Evolutionary conservation across 768 basidiomycete genomes (phyloP).

Genomic region (Brasilioporus rufonigricans): DNA sequence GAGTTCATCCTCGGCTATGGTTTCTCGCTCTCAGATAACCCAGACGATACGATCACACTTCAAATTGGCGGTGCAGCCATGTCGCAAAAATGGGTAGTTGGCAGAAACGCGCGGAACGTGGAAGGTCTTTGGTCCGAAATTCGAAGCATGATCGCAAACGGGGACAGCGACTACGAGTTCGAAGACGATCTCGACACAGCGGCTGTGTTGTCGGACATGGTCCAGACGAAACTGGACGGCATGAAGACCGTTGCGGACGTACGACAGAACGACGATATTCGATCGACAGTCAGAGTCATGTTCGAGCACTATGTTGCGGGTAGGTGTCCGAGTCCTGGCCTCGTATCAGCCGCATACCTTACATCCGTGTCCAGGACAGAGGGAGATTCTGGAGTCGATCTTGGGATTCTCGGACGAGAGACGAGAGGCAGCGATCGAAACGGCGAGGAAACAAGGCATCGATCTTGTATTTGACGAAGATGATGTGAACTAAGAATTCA

Average conservation of each 20-base stretch:
- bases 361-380: slow-evolving; percentile 45
- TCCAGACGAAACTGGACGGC: slow-evolving; percentile 45
- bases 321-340: slow-evolving; percentile 21
- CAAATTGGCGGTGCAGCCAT: slow-evolving; percentile 56
- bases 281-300: slow-evolving; percentile 65
- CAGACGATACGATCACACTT: slow-evolving; percentile 83
- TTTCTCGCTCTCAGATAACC: slow-evolving; percentile 75
- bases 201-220: slow-evolving; percentile 66
- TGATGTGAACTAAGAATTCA: neutral
- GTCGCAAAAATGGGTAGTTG: slow-evolving; percentile 56
- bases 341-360: neutral
- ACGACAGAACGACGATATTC: slow-evolving; percentile 27
- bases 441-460: slow-evolving; percentile 51
- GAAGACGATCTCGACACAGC: slow-evolving; percentile 72
- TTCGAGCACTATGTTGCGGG: slow-evolving; percentile 66
- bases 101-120: slow-evolving; percentile 51
- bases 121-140: slow-evolving; percentile 64
- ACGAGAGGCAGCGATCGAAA: slow-evolving; percentile 44
- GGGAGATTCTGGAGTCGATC: slow-evolving; percentile 53
- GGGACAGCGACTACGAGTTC: slow-evolving; percentile 33
- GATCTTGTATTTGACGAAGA: slow-evolving; percentile 48
- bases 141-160: slow-evolving; percentile 26
- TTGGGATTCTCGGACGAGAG: slow-evolving; percentile 48
- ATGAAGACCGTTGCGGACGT: slow-evolving; percentile 40
- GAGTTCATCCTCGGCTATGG: slow-evolving; percentile 92